These are phyloP conservation scores for Kalaharituber pfeilii DNA, from an alignment of 2,329 filamentous ascomycete species.

Conservation along the genomic window DNA sequence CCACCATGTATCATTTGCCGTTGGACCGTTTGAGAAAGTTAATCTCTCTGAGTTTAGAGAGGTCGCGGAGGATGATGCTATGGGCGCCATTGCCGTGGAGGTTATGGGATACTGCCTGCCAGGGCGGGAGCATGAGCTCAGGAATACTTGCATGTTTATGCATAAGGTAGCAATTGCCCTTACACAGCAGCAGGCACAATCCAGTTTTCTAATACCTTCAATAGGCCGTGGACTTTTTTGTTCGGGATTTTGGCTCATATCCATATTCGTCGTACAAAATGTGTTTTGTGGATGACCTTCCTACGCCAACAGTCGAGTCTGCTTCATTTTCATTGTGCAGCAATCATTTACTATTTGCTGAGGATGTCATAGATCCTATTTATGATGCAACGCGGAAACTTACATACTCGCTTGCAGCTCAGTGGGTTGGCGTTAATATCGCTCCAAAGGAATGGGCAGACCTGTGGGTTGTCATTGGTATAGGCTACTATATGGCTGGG, in stretches of 20 bases:
- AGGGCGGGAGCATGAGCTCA: constrained; percentile 60
- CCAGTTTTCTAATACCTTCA: constrained; percentile 5
- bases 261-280: constrained; percentile 85
- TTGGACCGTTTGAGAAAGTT: constrained; percentile 88
- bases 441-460: constrained; percentile 66
- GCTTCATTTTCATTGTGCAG: constrained; percentile 79
- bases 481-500: constrained; percentile 89
- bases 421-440: constrained; percentile 90
- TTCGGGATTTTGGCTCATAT: constrained; percentile 72
- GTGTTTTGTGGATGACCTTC: constrained; percentile 81
- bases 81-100: constrained; percentile 73
- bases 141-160: constrained; percentile 71
- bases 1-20: constrained; percentile 79
- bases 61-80: constrained; percentile 77
- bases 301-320: constrained; percentile 54
- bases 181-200: not conserved
- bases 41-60: constrained; percentile 78
- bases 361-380: constrained; percentile 70
- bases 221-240: constrained; percentile 74
- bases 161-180: constrained; percentile 33
- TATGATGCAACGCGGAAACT: constrained; percentile 64
- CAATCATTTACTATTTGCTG: constrained; percentile 65
- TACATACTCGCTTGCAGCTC: constrained; percentile 68
- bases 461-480: constrained; percentile 75
- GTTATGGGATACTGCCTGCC: constrained; percentile 86